These are phyloP conservation scores for Cladophialophora exuberans DNA, from an alignment of 2,329 filamentous ascomycete genomes.

Conservation along the genomic window DNA sequence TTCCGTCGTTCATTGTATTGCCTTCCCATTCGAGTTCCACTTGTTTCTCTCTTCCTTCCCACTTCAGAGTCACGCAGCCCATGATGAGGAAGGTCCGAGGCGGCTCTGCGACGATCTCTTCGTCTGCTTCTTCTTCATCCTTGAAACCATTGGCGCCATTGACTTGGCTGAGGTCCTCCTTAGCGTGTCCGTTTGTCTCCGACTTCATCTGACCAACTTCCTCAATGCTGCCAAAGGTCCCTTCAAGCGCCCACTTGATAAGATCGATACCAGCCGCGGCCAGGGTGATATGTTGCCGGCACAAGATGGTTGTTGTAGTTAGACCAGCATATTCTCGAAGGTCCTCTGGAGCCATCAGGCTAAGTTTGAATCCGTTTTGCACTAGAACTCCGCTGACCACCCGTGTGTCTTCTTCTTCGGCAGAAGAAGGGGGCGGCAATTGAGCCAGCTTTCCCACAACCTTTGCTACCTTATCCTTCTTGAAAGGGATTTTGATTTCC, in stretches of 20 bases:
- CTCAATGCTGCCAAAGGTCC: slow-evolving; percentile 88
- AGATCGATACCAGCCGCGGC: slow-evolving; percentile 87
- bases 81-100: slow-evolving; percentile 68
- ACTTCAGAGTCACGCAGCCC: slow-evolving; percentile 85
- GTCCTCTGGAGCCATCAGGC: slow-evolving; percentile 94
- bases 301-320: slow-evolving; percentile 90
- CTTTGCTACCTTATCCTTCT: slow-evolving; percentile 91
- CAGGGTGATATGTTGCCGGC: slow-evolving; percentile 86
- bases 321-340: slow-evolving; percentile 95
- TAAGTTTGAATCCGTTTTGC: slow-evolving; percentile 97
- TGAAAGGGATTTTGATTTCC: slow-evolving; percentile 92
- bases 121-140: slow-evolving; percentile 44
- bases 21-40: slow-evolving; percentile 96
- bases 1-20: slow-evolving; percentile 95
- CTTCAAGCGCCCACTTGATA: slow-evolving; percentile 90
- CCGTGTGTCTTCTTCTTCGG: slow-evolving; percentile 53
- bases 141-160: slow-evolving; percentile 44
- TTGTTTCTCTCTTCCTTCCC: slow-evolving; percentile 71
- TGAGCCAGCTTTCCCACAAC: slow-evolving; percentile 92
- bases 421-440: slow-evolving; percentile 66
- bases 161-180: slow-evolving; percentile 33
- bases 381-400: slow-evolving; percentile 90
- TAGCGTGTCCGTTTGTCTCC: slow-evolving; percentile 30
- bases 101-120: slow-evolving; percentile 46
- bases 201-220: slow-evolving; percentile 39